Percentiles rank a stretch among this genome's conserved stretches.
Evolutionary conservation across 2,329 filamentous ascomycete species (phyloP).

Genomic region (Pyrenophora graminea): DNA sequence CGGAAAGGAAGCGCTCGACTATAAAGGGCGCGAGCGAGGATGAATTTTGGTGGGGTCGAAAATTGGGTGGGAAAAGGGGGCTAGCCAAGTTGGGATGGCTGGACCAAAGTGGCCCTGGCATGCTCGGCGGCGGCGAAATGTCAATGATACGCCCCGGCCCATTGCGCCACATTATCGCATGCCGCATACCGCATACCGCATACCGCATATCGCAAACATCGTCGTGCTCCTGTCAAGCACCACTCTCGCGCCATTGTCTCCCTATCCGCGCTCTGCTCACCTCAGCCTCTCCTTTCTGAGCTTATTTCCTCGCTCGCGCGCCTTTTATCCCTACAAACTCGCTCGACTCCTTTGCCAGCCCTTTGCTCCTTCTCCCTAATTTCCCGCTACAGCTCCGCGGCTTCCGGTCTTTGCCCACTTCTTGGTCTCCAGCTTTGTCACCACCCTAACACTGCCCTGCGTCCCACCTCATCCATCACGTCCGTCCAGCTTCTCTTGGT

Average conservation of each 20-base stretch:
- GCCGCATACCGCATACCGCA: too few relatives aligned
- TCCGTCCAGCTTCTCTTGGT: neutral
- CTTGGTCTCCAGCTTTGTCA: slow-evolving; percentile 3
- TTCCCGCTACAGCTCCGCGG: slow-evolving; percentile 27
- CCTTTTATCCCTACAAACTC: neutral
- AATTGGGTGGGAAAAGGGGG: slow-evolving; percentile 20
- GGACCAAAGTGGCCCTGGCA: neutral
- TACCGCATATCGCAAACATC: neutral
- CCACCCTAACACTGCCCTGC: slow-evolving; percentile 9
- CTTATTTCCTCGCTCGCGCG: slow-evolving; percentile 4
- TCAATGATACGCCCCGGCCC: slow-evolving; percentile 26
- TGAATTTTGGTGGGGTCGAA: slow-evolving; percentile 32
- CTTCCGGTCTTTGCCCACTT: slow-evolving; percentile 26
- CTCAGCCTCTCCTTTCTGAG: slow-evolving; percentile 41
- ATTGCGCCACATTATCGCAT: neutral
- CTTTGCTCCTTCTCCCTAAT: slow-evolving; percentile 30
- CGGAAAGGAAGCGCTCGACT: slow-evolving; percentile 22
- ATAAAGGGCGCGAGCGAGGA: slow-evolving; percentile 22
- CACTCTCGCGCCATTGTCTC: slow-evolving; percentile 40
- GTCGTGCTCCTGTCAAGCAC: slow-evolving; percentile 25
- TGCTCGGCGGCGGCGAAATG: slow-evolving; percentile 12
- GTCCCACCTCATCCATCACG: slow-evolving; percentile 3
- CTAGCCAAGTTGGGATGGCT: slow-evolving; percentile 11
- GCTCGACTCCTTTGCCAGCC: neutral
- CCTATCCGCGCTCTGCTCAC: slow-evolving; percentile 34